A percentile compares a stretch with the other conserved stretches of the same genome.
These are phyloP conservation scores for Diutina neorugosa DNA, from an alignment of 1,139 yeast genomes.

Conservation along the genomic window DNA sequence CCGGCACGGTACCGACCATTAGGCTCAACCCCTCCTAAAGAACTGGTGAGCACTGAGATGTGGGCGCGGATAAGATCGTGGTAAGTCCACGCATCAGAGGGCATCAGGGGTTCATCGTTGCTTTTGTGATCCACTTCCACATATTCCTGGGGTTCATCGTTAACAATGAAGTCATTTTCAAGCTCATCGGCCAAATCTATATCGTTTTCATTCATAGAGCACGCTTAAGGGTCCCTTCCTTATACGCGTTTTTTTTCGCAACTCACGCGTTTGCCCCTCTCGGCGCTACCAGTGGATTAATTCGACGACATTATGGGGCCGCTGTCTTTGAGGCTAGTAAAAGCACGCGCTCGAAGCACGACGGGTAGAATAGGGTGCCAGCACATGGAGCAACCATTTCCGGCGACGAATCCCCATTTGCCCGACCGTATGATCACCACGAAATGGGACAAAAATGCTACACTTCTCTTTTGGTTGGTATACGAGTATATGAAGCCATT, in stretches of 20 bases:
- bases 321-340: background rate
- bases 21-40: slow-evolving; percentile 67
- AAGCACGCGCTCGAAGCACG: background rate
- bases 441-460: no score
- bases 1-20: slow-evolving; percentile 51
- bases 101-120: background rate
- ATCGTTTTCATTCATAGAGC: background rate
- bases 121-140: background rate
- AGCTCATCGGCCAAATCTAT: slow-evolving; percentile 2
- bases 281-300: background rate
- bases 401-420: background rate
- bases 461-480: no score
- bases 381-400: background rate
- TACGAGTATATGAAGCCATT: no score
- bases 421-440: background rate
- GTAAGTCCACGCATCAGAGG: background rate
- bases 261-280: background rate
- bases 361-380: background rate
- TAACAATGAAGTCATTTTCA: background rate
- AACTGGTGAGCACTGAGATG: slow-evolving; percentile 61
- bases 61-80: slow-evolving; percentile 38
- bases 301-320: background rate
- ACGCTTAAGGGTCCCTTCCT: background rate
- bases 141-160: background rate
- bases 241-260: background rate